phyloP scores from a whole-genome alignment of 805 yeast species.

The Wilhelminamyces savonicus region DNA sequence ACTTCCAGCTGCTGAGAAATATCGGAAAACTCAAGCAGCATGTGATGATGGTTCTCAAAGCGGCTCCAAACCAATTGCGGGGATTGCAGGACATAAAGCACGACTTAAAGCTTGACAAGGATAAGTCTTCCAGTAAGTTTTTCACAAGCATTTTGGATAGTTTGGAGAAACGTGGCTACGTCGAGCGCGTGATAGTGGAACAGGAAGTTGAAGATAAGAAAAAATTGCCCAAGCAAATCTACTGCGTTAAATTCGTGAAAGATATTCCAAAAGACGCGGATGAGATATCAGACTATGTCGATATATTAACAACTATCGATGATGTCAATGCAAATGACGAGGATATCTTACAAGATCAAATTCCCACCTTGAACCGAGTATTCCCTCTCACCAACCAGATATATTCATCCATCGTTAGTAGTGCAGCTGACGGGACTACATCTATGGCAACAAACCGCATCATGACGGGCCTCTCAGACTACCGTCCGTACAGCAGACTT shows the following conservation, averaged over 20 bases:
- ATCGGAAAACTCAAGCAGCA: slow-evolving; percentile 21
- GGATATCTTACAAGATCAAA: slow-evolving; percentile 3
- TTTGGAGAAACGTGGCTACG: slow-evolving; percentile 37
- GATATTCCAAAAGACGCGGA: slow-evolving; percentile 44
- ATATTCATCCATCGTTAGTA: slow-evolving; percentile 37
- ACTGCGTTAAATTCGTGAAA: slow-evolving; percentile 35
- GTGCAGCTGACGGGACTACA: slow-evolving; percentile 49
- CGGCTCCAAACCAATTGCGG: slow-evolving; percentile 56
- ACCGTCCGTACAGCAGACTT: slow-evolving; percentile 44
- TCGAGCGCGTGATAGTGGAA: slow-evolving; percentile 46
- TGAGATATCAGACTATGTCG: slow-evolving; percentile 35
- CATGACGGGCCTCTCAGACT: slow-evolving; percentile 50
- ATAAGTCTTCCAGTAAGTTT: slow-evolving; percentile 33
- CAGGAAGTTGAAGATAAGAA: slow-evolving; percentile 22
- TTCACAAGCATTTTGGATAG: slow-evolving; percentile 43
- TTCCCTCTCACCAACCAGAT: slow-evolving; percentile 65
- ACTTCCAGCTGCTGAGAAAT: slow-evolving; percentile 23
- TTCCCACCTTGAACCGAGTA: slow-evolving; percentile 41
- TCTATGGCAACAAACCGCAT: slow-evolving; percentile 46
- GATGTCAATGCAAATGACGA: slow-evolving; percentile 20
- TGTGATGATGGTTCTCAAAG: slow-evolving; percentile 45
- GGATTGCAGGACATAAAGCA: slow-evolving; percentile 55
- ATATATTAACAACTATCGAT: slow-evolving; percentile 8
- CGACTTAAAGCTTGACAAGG: slow-evolving; percentile 47
- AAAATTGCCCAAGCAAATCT: slow-evolving; percentile 27